Conservation (phyloP, 768 basidiomycete species). For the Termitomyces sp. region DNA sequence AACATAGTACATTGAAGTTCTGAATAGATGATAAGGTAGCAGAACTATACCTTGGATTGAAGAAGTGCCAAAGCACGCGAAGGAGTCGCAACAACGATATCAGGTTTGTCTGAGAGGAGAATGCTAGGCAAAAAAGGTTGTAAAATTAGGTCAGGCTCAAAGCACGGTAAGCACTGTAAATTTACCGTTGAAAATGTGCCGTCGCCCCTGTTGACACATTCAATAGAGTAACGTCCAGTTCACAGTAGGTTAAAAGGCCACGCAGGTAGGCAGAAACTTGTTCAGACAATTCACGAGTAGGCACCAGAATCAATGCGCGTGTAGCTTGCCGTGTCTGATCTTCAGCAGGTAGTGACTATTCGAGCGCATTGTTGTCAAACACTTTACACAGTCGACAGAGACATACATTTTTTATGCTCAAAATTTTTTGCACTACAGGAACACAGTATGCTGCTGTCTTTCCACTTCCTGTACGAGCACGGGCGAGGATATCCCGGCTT, state of each 20-base stretch:
- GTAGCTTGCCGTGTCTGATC: slow-evolving; percentile 51
- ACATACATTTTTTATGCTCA: slow-evolving; percentile 73
- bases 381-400: not conserved
- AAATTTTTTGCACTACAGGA: slow-evolving; percentile 84
- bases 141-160: not conserved
- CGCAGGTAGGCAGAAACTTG: slow-evolving; percentile 76
- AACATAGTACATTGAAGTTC: not conserved
- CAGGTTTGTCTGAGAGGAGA: slow-evolving; percentile 58
- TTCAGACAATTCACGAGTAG: slow-evolving; percentile 89
- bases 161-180: not conserved
- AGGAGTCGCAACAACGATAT: slow-evolving; percentile 78
- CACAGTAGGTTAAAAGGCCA: slow-evolving; percentile 70
- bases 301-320: slow-evolving; percentile 76
- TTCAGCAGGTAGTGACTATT: slow-evolving; percentile 32
- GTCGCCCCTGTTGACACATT: slow-evolving; percentile 77
- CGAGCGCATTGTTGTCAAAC: slow-evolving; percentile 3
- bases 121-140: slow-evolving; percentile 8
- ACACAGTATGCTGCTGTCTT: slow-evolving; percentile 97
- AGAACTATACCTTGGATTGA: slow-evolving; percentile 58
- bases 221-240: slow-evolving; percentile 60
- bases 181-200: slow-evolving; percentile 58
- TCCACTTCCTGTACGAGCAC: slow-evolving; percentile 93
- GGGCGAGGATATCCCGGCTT: slow-evolving; percentile 85
- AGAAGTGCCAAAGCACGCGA: slow-evolving; percentile 63
- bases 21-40: not conserved